These are phyloP conservation scores for Xylaria hypoxylon DNA, from an alignment of 2,329 filamentous ascomycete species.

Conservation along the genomic window DNA sequence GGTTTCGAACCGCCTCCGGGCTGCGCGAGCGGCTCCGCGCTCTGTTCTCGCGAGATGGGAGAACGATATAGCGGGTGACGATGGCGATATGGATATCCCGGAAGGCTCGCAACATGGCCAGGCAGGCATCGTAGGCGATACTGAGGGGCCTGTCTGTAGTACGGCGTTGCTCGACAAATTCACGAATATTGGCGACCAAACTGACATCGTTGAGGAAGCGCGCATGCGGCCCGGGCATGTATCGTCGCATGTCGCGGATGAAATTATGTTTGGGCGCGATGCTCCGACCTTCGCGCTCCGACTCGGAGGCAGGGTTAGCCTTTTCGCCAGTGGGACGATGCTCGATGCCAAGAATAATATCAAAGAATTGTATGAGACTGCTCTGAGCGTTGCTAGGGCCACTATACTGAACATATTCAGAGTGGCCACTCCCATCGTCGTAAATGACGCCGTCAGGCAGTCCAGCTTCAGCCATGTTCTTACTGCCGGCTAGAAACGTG, in stretches of 20 bases:
- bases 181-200: conserved; percentile 85
- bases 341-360: conserved; percentile 88
- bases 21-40: conserved; percentile 71
- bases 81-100: conserved; percentile 97
- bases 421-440: conserved; percentile 77
- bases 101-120: conserved; percentile 76
- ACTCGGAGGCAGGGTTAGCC: conserved; percentile 57
- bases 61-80: conserved; percentile 93
- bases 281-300: conserved; percentile 58
- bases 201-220: conserved; percentile 87
- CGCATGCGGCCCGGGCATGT: conserved; percentile 95
- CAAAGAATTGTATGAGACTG: conserved; percentile 97
- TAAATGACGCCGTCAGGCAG: conserved; percentile 89
- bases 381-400: conserved; percentile 98
- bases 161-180: conserved; percentile 76
- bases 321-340: conserved; percentile 89
- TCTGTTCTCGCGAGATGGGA: conserved; percentile 82
- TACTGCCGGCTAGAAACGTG: conserved; percentile 95
- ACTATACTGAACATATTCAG: conserved; percentile 83
- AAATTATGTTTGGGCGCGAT: conserved; percentile 79
- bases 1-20: conserved; percentile 62
- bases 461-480: conserved; percentile 96
- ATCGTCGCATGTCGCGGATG: conserved; percentile 94
- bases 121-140: conserved; percentile 89
- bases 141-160: conserved; percentile 72